Percentiles rank a stretch among this genome's conserved stretches.
phyloP scores from a whole-genome alignment of 2,329 filamentous ascomycete species.

The Colletotrichum musicola region DNA sequence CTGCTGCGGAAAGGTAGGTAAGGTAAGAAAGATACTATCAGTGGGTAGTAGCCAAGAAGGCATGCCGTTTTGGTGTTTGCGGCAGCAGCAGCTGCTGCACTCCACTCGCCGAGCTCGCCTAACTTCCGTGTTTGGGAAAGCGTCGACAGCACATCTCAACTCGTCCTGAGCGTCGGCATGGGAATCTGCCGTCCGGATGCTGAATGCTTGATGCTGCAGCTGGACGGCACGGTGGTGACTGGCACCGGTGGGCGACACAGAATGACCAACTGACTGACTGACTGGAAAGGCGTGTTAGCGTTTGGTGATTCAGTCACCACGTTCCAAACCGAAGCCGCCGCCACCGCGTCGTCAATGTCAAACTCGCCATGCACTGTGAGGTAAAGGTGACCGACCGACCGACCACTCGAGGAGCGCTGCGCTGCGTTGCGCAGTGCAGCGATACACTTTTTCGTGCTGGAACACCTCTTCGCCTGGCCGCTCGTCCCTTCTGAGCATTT shows the following conservation, averaged over 20 bases:
- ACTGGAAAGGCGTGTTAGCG: too few relatives aligned
- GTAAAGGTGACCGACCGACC: too few relatives aligned
- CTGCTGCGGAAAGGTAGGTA: neutral
- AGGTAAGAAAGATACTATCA: neutral
- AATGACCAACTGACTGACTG: too few relatives aligned
- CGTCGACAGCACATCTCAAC: constrained; percentile 17
- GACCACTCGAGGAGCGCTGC: too few relatives aligned
- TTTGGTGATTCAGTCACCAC: neutral
- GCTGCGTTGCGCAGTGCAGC: constrained; percentile 4
- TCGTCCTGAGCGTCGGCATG: neutral
- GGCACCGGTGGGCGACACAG: too few relatives aligned
- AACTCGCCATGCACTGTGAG: constrained; percentile 2
- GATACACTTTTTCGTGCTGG: constrained; percentile 22
- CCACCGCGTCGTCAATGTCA: constrained; percentile 19
- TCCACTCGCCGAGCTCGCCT: constrained; percentile 16
- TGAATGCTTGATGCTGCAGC: too few relatives aligned
- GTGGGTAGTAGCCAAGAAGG: neutral
- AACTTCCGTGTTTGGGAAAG: constrained; percentile 34
- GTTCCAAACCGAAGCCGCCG: neutral
- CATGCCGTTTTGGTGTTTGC: constrained; percentile 31
- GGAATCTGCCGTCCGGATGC: neutral
- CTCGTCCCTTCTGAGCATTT: constrained; percentile 30
- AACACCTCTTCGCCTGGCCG: constrained; percentile 29
- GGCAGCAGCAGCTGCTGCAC: constrained; percentile 18
- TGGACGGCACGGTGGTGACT: too few relatives aligned